Conservation (phyloP, 352 stramenopile species). For the Phytophthora pluvialis region DNA sequence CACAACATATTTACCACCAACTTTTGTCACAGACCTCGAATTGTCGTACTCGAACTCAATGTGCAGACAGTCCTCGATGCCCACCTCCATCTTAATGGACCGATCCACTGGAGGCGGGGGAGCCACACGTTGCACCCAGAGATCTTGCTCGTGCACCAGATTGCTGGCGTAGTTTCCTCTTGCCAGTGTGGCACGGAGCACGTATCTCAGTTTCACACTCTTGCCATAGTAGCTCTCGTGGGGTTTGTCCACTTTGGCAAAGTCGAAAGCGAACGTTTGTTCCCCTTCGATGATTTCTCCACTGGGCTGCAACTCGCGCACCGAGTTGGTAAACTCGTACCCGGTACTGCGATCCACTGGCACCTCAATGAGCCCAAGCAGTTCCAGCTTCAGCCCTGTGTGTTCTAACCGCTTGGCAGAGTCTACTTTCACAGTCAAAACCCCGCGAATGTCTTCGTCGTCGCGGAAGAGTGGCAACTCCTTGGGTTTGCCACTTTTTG, state of each 20-base stretch:
- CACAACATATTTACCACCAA: neutral
- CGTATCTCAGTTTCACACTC: slow-evolving; percentile 97
- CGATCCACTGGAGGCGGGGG: slow-evolving; percentile 83
- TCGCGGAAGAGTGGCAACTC: slow-evolving; percentile 61
- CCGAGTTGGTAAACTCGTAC: slow-evolving; percentile 94
- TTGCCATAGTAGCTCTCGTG: slow-evolving; percentile 97
- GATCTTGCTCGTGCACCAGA: slow-evolving; percentile 93
- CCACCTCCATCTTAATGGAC: slow-evolving; percentile 98
- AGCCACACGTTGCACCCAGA: slow-evolving; percentile 89
- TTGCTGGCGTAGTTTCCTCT: slow-evolving; percentile 91
- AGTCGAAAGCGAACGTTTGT: slow-evolving; percentile 92
- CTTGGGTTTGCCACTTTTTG: slow-evolving; percentile 35
- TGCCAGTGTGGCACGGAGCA: slow-evolving; percentile 93
- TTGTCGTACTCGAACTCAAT: slow-evolving; percentile 99
- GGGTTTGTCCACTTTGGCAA: slow-evolving; percentile 94
- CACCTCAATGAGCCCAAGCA: slow-evolving; percentile 95
- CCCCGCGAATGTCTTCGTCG: slow-evolving; percentile 68
- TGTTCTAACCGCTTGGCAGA: slow-evolving; percentile 95
- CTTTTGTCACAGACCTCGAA: slow-evolving; percentile 77
- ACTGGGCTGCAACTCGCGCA: slow-evolving; percentile 90
- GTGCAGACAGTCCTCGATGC: slow-evolving; percentile 99
- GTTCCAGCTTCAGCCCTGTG: slow-evolving; percentile 95
- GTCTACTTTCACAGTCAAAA: slow-evolving; percentile 76
- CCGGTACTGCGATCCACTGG: slow-evolving; percentile 75
- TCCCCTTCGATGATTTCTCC: slow-evolving; percentile 63